Evolutionary conservation across 2,329 filamentous ascomycete genomes (phyloP).

Genomic region (Aureobasidium lini): DNA sequence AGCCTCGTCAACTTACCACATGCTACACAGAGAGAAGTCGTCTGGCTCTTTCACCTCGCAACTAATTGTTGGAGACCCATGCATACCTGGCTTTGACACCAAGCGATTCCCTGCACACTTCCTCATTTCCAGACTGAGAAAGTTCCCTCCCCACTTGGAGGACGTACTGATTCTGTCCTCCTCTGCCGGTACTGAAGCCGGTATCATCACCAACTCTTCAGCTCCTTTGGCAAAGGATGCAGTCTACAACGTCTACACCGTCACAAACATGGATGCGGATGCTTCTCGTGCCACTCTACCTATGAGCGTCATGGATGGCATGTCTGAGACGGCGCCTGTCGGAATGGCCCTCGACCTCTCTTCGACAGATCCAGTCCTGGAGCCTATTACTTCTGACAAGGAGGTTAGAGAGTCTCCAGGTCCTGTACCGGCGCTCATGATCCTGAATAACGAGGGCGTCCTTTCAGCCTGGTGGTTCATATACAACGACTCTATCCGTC

Average conservation of each 20-base stretch:
- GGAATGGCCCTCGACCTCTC: conserved; percentile 82
- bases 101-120: conserved; percentile 57
- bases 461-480: conserved; percentile 86
- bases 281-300: conserved; percentile 68
- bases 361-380: conserved; percentile 65
- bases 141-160: conserved; percentile 72
- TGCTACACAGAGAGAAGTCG: conserved; percentile 62
- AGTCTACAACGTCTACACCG: conserved; percentile 61
- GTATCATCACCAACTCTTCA: conserved; percentile 67
- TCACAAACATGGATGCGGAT: conserved; percentile 65
- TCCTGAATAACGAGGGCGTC: conserved; percentile 82
- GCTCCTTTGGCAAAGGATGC: conserved; percentile 56
- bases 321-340: conserved; percentile 67
- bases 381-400: conserved; percentile 58
- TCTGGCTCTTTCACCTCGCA: conserved; percentile 60
- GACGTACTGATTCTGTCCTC: conserved; percentile 78
- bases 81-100: conserved; percentile 57
- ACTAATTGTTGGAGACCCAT: conserved; percentile 61
- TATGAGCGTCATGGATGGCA: conserved; percentile 49
- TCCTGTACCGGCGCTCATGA: conserved; percentile 75
- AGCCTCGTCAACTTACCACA: conserved; percentile 65
- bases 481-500: conserved; percentile 76
- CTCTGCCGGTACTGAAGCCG: conserved; percentile 71
- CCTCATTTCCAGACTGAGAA: conserved; percentile 66
- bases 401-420: conserved; percentile 71